Conservation (phyloP, 176 grass and related monocot genomes). For the Echinochloa phyllopogon region DNA sequence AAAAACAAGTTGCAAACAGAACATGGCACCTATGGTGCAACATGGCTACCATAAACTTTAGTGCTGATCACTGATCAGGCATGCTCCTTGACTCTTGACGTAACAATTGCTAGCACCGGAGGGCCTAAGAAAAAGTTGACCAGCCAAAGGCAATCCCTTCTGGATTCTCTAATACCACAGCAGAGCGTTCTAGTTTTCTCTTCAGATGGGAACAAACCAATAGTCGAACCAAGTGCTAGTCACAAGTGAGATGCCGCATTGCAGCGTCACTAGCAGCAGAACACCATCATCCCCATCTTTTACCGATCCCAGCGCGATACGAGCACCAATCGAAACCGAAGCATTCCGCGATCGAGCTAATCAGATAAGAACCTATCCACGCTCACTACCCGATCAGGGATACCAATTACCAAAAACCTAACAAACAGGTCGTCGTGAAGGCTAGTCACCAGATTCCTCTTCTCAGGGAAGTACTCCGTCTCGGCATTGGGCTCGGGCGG, state of each 20-base stretch:
- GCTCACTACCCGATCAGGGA: too few relatives aligned
- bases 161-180: background rate
- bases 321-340: background rate
- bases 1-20: background rate
- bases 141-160: too few relatives aligned
- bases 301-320: background rate
- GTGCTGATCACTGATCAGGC: background rate
- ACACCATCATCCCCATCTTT: background rate
- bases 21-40: background rate
- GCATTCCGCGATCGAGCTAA: background rate
- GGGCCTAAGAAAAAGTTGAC: background rate
- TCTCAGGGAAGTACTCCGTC: constrained; percentile 61
- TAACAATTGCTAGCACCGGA: background rate
- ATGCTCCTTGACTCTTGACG: background rate
- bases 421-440: background rate
- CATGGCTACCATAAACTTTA: background rate
- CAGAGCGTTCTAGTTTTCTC: background rate
- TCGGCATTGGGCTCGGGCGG: constrained; percentile 55
- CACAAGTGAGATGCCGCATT: too few relatives aligned
- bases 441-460: constrained; percentile 59
- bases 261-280: background rate
- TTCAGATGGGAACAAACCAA: background rate
- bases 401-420: constrained; percentile 17
- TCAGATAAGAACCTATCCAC: background rate
- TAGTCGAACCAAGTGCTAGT: constrained; percentile 10